A percentile compares a stretch with the other conserved stretches of the same genome.
Conservation (phyloP, 352 stramenopile genomes). For the Globisporangium orthogonon region DNA sequence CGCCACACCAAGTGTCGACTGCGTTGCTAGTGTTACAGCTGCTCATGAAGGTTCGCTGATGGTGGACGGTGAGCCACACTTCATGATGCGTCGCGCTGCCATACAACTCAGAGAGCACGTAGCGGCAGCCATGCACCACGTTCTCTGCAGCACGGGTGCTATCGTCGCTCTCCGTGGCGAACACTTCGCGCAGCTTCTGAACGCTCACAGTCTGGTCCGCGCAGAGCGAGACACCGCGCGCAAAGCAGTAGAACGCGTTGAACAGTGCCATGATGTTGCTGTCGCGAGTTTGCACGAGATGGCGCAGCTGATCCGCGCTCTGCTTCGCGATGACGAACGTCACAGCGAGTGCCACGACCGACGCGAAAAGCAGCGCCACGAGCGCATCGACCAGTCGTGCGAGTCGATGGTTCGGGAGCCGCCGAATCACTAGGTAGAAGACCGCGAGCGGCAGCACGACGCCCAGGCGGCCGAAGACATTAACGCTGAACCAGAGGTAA, state of each 20-base stretch:
- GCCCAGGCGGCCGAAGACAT: not conserved
- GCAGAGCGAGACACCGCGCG: conserved; percentile 1
- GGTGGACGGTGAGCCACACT: not conserved
- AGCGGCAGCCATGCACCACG: conserved; percentile 1
- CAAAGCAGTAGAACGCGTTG: conserved; percentile 7
- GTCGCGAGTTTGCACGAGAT: not conserved
- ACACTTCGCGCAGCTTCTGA: not conserved
- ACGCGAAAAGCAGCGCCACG: not conserved
- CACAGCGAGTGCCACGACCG: not conserved
- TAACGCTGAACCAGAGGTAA: conserved; percentile 1
- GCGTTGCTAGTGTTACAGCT: conserved; percentile 1
- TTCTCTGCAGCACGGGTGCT: not conserved
- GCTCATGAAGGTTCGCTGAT: conserved; percentile 1
- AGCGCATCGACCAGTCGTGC: conserved; percentile 2
- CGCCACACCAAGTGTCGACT: conserved; percentile 6
- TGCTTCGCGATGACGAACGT: not conserved
- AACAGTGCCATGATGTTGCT: not conserved
- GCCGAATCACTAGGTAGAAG: conserved; percentile 4
- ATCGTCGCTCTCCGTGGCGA: not conserved
- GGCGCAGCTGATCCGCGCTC: not conserved
- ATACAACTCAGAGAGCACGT: not conserved
- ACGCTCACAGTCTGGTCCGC: not conserved
- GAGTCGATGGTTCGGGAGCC: conserved; percentile 1
- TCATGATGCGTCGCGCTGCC: not conserved
- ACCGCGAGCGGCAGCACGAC: not conserved